Evolutionary conservation across 306 rosid genomes (phyloP).

Genomic region (Benincasa hispida): DNA sequence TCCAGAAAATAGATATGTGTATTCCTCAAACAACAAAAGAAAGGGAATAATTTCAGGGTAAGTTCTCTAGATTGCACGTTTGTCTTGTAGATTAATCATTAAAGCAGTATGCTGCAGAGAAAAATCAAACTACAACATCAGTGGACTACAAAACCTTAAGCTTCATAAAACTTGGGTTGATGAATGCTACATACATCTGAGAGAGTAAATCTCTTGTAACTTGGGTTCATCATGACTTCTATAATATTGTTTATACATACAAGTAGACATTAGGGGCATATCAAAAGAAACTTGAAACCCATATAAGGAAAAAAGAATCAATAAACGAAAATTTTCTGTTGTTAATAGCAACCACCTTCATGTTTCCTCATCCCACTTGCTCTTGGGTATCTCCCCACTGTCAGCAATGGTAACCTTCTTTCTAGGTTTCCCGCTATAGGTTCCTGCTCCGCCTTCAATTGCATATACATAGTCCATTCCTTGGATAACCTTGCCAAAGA

Average conservation of each 20-base stretch:
- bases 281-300: conserved; percentile 11
- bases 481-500: conserved; percentile 67
- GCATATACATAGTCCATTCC: conserved; percentile 75
- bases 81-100: background rate
- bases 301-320: background rate
- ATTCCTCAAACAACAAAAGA: background rate
- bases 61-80: background rate
- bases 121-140: background rate
- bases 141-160: background rate
- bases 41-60: background rate
- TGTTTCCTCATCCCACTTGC: conserved; percentile 53
- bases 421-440: conserved; percentile 71
- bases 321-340: conserved; percentile 3
- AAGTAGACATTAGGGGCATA: background rate
- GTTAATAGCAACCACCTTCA: conserved; percentile 10
- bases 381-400: conserved; percentile 57
- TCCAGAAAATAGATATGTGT: background rate
- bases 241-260: conserved; percentile 6
- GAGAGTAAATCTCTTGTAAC: background rate
- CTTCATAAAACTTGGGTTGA: background rate
- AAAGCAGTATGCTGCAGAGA: background rate
- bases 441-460: conserved; percentile 83
- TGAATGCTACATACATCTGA: background rate
- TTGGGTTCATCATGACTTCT: background rate
- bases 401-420: conserved; percentile 63